Percentiles rank a stretch among this genome's conserved stretches.
These are phyloP conservation scores for Peterozyma toletana DNA, from an alignment of 805 yeast genomes.

Conservation along the genomic window DNA sequence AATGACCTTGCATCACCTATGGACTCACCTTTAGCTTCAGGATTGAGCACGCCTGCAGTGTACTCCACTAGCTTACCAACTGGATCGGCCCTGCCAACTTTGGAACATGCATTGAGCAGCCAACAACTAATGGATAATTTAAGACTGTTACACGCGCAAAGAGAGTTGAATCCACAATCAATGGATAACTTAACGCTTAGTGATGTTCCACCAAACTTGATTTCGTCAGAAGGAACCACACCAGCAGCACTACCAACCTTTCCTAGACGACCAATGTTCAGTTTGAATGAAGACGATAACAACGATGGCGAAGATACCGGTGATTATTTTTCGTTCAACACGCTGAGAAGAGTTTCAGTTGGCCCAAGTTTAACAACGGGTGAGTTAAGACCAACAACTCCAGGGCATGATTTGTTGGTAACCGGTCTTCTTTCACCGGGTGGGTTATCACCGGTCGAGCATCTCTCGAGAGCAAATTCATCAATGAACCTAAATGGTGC, in stretches of 20 bases:
- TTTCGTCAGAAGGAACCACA: constrained; percentile 9
- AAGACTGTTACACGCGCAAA: constrained; percentile 41
- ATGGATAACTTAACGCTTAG: constrained; percentile 7
- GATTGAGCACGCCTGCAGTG: constrained; percentile 25
- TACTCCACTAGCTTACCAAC: constrained; percentile 9
- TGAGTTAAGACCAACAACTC: constrained; percentile 6
- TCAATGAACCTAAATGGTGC: constrained; percentile 19
- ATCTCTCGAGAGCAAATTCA: constrained; percentile 55
- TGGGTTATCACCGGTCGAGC: constrained; percentile 44
- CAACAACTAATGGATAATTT: constrained; percentile 42
- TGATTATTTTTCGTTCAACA: neutral
- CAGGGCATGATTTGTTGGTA: constrained; percentile 5
- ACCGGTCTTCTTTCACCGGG: constrained; percentile 29
- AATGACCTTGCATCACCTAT: constrained; percentile 46
- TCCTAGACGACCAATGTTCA: constrained; percentile 21
- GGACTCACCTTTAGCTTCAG: constrained; percentile 38
- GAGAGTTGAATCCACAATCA: constrained; percentile 29
- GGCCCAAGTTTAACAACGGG: constrained; percentile 17
- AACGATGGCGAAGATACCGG: neutral
- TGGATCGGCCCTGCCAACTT: neutral
- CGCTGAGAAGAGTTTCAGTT: constrained; percentile 8
- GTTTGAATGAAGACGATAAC: constrained; percentile 14
- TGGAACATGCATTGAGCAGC: constrained; percentile 12
- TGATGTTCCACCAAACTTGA: constrained; percentile 4
- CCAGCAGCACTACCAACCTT: constrained; percentile 4